phyloP scores from a whole-genome alignment of 2,329 filamentous ascomycete species.

The Fusarium sp. region DNA sequence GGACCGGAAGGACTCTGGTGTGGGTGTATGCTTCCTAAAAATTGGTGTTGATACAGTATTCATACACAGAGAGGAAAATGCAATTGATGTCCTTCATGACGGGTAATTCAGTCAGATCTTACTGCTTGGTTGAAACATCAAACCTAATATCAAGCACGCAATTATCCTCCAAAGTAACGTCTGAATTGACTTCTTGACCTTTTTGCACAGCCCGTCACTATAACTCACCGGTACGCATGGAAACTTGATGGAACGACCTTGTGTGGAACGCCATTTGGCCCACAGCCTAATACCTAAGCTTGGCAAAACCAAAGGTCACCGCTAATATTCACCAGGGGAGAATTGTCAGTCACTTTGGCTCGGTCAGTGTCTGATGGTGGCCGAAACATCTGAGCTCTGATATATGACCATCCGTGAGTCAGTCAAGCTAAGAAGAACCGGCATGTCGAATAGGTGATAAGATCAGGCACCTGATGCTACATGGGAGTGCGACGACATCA shows the following conservation, averaged over 20 bases:
- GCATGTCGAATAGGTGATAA: neutral
- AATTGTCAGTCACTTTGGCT: neutral
- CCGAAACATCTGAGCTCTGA: too few relatives aligned
- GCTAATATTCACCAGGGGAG: slow-evolving; percentile 9
- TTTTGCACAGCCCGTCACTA: too few relatives aligned
- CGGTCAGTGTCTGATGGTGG: too few relatives aligned
- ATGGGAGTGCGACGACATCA: neutral
- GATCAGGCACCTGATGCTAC: slow-evolving; percentile 7
- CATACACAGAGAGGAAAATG: neutral
- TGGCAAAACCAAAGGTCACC: slow-evolving; percentile 33
- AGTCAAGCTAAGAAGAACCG: slow-evolving; percentile 4
- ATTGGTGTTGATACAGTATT: slow-evolving; percentile 25
- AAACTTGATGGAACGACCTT: slow-evolving; percentile 36
- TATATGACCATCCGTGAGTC: neutral
- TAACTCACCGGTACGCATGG: neutral
- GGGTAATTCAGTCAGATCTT: slow-evolving; percentile 1
- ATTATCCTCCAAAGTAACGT: neutral
- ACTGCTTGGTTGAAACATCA: neutral
- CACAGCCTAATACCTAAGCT: slow-evolving; percentile 21
- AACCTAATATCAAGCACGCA: slow-evolving; percentile 1
- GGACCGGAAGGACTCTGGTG: slow-evolving; percentile 39
- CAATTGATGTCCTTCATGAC: neutral
- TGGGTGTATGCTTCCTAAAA: slow-evolving; percentile 27
- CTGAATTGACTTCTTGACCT: accelerated
- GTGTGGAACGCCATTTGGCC: slow-evolving; percentile 35